Evolutionary conservation across 768 basidiomycete species (phyloP).

Genomic region (Tulasnella sp.): DNA sequence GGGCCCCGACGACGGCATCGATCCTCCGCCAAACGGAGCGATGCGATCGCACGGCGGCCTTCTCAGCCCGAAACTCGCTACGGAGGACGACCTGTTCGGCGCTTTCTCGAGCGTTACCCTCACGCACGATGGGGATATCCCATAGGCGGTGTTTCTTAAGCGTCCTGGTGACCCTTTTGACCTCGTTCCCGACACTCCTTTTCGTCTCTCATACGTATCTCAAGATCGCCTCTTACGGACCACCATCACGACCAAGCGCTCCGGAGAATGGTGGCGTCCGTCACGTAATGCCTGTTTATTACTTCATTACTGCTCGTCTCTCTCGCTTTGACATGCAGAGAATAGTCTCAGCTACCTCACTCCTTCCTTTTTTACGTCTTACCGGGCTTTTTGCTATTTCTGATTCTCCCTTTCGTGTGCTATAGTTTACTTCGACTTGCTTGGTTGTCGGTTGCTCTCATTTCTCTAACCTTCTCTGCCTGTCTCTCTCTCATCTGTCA

Average conservation of each 20-base stretch:
- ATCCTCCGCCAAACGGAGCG: conserved; percentile 34
- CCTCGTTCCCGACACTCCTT: neutral
- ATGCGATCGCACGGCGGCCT: neutral
- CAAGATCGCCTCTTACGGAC: neutral
- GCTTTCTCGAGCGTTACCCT: conserved; percentile 84
- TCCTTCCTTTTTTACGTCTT: neutral
- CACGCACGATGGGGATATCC: conserved; percentile 66
- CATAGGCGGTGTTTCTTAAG: neutral
- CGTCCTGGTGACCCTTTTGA: neutral
- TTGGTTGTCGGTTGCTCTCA: neutral
- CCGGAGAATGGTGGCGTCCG: neutral
- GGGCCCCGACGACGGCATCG: conserved; percentile 45
- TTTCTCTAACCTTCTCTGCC: neutral
- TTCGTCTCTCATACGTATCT: neutral
- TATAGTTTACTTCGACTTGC: neutral
- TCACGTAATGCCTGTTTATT: conserved; percentile 9
- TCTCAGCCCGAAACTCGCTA: conserved; percentile 33
- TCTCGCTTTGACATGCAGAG: conserved; percentile 3
- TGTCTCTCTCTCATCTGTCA: neutral
- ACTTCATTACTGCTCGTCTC: conserved; percentile 9
- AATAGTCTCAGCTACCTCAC: conserved; percentile 3
- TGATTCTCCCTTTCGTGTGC: neutral
- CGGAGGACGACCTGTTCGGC: conserved; percentile 69
- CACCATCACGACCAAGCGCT: neutral
- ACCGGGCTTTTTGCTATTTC: neutral